Evolutionary conservation across 2,329 filamentous ascomycete species (phyloP).

Genomic region (Colletotrichum spaethianum): DNA sequence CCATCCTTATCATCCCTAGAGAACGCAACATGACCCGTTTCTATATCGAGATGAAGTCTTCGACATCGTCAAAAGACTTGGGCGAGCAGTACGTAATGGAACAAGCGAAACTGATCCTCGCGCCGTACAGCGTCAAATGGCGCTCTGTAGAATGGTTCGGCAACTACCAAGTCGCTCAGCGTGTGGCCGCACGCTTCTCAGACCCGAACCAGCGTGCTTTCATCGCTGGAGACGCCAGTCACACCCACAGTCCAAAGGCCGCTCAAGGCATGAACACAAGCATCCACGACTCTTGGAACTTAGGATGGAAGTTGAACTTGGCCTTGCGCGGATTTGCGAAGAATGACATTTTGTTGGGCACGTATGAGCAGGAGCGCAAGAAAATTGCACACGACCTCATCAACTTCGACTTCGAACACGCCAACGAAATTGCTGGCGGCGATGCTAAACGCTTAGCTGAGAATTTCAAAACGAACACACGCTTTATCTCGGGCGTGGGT

Average conservation of each 20-base stretch:
- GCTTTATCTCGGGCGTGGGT: constrained; percentile 81
- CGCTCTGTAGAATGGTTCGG: constrained; percentile 78
- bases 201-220: constrained; percentile 73
- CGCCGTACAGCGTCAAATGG: constrained; percentile 63
- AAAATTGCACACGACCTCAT: constrained; percentile 67
- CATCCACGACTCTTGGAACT: constrained; percentile 74
- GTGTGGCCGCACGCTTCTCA: constrained; percentile 78
- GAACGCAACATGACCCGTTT: constrained; percentile 70
- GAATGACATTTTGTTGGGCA: constrained; percentile 59
- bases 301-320: constrained; percentile 66
- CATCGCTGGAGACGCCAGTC: constrained; percentile 76
- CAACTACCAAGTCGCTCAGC: constrained; percentile 78
- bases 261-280: constrained; percentile 77
- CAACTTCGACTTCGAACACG: constrained; percentile 64
- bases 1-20: constrained; percentile 71
- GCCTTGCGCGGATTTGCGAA: constrained; percentile 69
- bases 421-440: constrained; percentile 71
- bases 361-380: constrained; percentile 67
- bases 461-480: constrained; percentile 79
- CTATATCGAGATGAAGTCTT: constrained; percentile 50
- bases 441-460: constrained; percentile 74
- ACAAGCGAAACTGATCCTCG: constrained; percentile 61
- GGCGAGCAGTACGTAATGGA: constrained; percentile 70
- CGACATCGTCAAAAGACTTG: constrained; percentile 61
- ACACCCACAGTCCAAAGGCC: constrained; percentile 80